A percentile compares a stretch with the other conserved stretches of the same genome.
phyloP scores from a whole-genome alignment of 345 rosid species.

The Rhizophora apiculata region DNA sequence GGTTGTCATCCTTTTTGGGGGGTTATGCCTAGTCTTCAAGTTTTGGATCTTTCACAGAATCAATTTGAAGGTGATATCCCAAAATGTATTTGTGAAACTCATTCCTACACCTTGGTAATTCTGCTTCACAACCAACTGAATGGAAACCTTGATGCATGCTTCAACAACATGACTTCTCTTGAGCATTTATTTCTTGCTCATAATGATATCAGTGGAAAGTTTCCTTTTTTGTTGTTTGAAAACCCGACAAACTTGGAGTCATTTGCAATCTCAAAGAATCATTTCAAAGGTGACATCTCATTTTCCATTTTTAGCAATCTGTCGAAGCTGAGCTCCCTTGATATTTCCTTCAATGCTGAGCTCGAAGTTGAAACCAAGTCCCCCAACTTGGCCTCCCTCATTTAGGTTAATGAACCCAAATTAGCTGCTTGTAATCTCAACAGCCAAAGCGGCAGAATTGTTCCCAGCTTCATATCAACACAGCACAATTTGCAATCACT shows the following conservation, averaged over 20 bases:
- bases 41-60: too few relatives aligned
- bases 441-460: not conserved
- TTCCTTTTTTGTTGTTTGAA: slow-evolving; percentile 4
- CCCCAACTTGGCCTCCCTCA: slow-evolving; percentile 3
- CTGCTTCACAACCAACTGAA: not conserved
- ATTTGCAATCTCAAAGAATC: not conserved
- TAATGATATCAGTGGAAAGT: not conserved
- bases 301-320: slow-evolving; percentile 20
- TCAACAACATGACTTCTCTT: slow-evolving; percentile 5
- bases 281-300: slow-evolving; percentile 2
- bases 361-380: slow-evolving; percentile 2
- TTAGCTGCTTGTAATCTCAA: slow-evolving; percentile 13
- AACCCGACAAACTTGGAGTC: slow-evolving; percentile 15
- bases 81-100: not conserved
- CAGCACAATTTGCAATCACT: not conserved
- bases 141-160: slow-evolving; percentile 6
- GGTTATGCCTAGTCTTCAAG: too few relatives aligned
- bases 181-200: not conserved
- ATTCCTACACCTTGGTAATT: not conserved
- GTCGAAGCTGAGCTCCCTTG: slow-evolving; percentile 1
- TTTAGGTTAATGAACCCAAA: not conserved
- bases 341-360: not conserved
- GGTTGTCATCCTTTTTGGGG: too few relatives aligned
- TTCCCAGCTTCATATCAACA: slow-evolving; percentile 11
- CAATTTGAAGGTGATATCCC: slow-evolving; percentile 1